Base-by-base conservation (phyloP, 2,329 filamentous ascomycete species). In the Sporothrix phasma region DNA sequence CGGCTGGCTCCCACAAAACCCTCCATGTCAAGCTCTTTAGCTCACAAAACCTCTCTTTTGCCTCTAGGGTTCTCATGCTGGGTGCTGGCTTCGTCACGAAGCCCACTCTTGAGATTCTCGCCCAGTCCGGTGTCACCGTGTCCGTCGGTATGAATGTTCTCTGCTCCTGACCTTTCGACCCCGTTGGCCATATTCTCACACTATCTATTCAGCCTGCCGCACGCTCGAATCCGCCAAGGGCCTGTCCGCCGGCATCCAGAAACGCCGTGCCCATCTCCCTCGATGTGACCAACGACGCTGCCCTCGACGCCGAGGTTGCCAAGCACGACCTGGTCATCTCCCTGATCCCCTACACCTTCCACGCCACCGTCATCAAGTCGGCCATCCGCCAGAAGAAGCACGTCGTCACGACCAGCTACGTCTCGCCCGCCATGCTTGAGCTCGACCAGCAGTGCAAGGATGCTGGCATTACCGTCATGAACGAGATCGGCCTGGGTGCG, bases 391-490 rank as follows among this genome's bases (percentile, higher is more conserved):
- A 88, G 72, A 97, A 96, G 89, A 96, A 93, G 84, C 80, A 97
- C 80, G 92, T 97, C 66, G 92, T 97, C 73, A 97, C 93, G 65
- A 97, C 93, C 34, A 91, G 86, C 69, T 97, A 97, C 74, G 89
- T 96, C 69, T 95, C 90, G 4, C 91, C 91, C 3, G 90, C 90
- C 69, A 97, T 97, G 92, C 77, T 88, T 78, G 93, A 92, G 80
- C 85, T 97, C 60, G 88, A 97, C 72, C 80, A 86, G 71, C 80
- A 88, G 71, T 86, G 84, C 75, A 96, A 96, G 82, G 89, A 88
- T 68, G 93, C 93, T 19, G 92, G 92, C 67, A 97, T 97, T 74
- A 96, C 91, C 11, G 92, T 97, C 74, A 92, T 97, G 89, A 97
- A 97, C 78, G 93, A 97, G 83, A 95, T 96, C 73, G 91, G 91